Evolutionary conservation across 2,329 filamentous ascomycete species (phyloP).

Genomic region (Chaetoscypha palmicola): DNA sequence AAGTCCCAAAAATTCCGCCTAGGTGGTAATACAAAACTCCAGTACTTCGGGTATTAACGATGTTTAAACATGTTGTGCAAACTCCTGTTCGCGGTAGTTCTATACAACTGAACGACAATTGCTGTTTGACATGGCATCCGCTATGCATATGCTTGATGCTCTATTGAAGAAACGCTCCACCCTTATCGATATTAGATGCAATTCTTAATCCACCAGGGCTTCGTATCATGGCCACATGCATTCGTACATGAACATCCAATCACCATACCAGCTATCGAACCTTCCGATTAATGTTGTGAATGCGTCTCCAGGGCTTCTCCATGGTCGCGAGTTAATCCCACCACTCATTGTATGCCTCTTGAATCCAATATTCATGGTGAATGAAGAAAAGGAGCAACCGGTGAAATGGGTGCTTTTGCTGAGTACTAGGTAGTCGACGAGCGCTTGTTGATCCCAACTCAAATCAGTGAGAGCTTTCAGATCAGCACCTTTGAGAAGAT

Average conservation of each 20-base stretch:
- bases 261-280: conserved; percentile 40
- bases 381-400: conserved; percentile 42
- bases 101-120: not conserved
- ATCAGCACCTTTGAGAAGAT: conserved; percentile 36
- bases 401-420: conserved; percentile 37
- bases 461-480: conserved; percentile 32
- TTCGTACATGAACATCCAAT: conserved; percentile 40
- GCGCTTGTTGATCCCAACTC: conserved; percentile 42
- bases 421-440: conserved; percentile 46
- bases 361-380: conserved; percentile 41
- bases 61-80: not conserved
- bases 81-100: not conserved
- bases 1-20: not conserved
- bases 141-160: not conserved
- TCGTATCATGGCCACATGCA: conserved; percentile 27
- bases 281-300: conserved; percentile 38
- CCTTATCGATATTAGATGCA: not conserved
- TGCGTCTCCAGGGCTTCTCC: conserved; percentile 38
- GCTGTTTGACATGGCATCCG: not conserved
- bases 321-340: conserved; percentile 33
- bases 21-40: not conserved
- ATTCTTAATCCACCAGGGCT: not conserved
- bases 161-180: not conserved
- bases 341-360: conserved; percentile 38
- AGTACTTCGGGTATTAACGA: not conserved